Conservation (phyloP, 257 asterid species). For the Primulina tabacum region DNA sequence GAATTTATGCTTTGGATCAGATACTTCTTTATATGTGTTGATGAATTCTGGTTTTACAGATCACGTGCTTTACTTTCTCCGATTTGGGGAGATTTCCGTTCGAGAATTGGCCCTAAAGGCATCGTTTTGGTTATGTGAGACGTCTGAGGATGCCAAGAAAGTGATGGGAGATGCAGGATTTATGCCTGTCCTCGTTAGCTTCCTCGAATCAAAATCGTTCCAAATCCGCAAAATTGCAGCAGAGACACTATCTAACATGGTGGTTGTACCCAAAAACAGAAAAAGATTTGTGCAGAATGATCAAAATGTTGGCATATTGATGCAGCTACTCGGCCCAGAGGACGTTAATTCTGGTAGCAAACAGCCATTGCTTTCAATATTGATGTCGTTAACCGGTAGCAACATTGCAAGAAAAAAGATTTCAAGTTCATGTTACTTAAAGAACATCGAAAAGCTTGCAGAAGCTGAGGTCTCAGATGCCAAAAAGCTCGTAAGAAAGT, state of each 20-base stretch:
- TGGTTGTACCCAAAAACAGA: conserved; percentile 59
- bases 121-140: conserved; percentile 72
- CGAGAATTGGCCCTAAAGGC: conserved; percentile 83
- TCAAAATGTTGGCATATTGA: conserved; percentile 48
- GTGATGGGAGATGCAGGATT: conserved; percentile 88
- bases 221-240: conserved; percentile 79
- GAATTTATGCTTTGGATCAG: conserved; percentile 47
- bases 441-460: conserved; percentile 73
- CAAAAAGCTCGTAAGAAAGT: conserved; percentile 67
- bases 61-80: conserved; percentile 59
- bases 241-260: conserved; percentile 63
- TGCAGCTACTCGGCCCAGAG: conserved; percentile 69
- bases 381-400: conserved; percentile 66
- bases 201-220: conserved; percentile 64
- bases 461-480: conserved; percentile 81
- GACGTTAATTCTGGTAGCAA: conserved; percentile 56
- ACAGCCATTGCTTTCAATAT: conserved; percentile 65
- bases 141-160: conserved; percentile 74
- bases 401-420: conserved; percentile 85
- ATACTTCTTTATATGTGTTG: conserved; percentile 38
- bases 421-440: conserved; percentile 59
- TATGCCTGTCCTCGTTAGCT: conserved; percentile 62
- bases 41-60: conserved; percentile 52
- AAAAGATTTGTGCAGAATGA: conserved; percentile 74
- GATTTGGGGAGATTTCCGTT: conserved; percentile 54